Percentiles rank a stretch among this genome's conserved stretches.
phyloP scores from a whole-genome alignment of 345 rosid genomes.

The Salix suchowensis region DNA sequence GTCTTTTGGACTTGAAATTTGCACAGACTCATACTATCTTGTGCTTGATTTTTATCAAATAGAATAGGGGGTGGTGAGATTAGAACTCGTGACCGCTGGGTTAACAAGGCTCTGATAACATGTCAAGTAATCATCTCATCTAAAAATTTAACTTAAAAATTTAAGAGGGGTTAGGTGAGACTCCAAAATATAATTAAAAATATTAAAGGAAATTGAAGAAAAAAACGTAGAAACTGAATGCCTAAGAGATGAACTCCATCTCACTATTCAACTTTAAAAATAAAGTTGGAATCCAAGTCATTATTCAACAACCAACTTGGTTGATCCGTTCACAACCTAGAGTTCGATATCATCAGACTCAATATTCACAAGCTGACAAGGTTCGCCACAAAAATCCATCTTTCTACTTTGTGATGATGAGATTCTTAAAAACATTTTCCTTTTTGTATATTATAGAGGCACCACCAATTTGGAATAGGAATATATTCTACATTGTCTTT shows the following conservation, averaged over 20 bases:
- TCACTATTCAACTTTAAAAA: slow-evolving; percentile 39
- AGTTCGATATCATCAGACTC: slow-evolving; percentile 27
- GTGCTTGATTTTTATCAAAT: too few species aligned
- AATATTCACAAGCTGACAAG: slow-evolving; percentile 49
- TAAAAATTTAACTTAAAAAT: too few species aligned
- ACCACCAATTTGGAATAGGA: slow-evolving; percentile 51
- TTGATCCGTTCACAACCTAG: slow-evolving; percentile 8
- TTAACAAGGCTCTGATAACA: too few species aligned
- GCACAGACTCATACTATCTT: too few species aligned
- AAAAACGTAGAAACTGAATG: background rate
- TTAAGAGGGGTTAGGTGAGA: too few species aligned
- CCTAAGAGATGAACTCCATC: slow-evolving; percentile 35
- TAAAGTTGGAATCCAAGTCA: slow-evolving; percentile 72
- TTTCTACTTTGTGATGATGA: slow-evolving; percentile 61
- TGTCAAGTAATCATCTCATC: rapidly evolving
- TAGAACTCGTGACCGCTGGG: too few species aligned
- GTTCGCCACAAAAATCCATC: slow-evolving; percentile 70
- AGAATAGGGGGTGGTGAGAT: too few species aligned
- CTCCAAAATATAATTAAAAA: too few species aligned
- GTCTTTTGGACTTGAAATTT: too few species aligned
- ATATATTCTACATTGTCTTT: slow-evolving; percentile 42
- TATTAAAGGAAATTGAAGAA: slow-evolving; percentile 3
- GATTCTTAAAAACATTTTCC: slow-evolving; percentile 39
- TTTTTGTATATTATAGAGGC: slow-evolving; percentile 28
- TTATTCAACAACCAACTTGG: slow-evolving; percentile 40